A percentile compares a stretch with the other conserved stretches of the same genome.
Evolutionary conservation across 2,329 filamentous ascomycete species (phyloP).

Genomic region (Salinomyces thailandicus): DNA sequence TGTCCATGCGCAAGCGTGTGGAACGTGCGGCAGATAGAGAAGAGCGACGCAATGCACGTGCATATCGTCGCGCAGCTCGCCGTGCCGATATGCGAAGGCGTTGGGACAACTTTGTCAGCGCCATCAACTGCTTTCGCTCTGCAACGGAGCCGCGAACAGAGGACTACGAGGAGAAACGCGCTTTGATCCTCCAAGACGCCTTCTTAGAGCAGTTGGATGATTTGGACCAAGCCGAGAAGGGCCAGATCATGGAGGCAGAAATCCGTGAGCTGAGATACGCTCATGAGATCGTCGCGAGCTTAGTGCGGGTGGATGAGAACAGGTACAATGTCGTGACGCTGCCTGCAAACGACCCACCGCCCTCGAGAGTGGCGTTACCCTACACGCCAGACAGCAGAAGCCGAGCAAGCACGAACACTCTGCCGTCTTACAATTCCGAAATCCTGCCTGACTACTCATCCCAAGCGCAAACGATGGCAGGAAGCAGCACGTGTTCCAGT

Average conservation of each 20-base stretch:
- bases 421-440: constrained; percentile 28
- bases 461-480: constrained; percentile 17
- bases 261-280: constrained; percentile 43
- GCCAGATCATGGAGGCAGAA: constrained; percentile 35
- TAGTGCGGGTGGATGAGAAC: constrained; percentile 19
- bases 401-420: constrained; percentile 22
- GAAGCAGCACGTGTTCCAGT: constrained; percentile 22
- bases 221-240: constrained; percentile 32
- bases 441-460: constrained; percentile 38
- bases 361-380: constrained; percentile 16
- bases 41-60: constrained; percentile 41
- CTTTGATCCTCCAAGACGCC: constrained; percentile 34
- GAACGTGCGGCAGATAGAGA: constrained; percentile 45
- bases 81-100: constrained; percentile 41
- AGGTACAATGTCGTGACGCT: constrained; percentile 22
- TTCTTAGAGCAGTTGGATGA: constrained; percentile 30
- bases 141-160: constrained; percentile 24
- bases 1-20: constrained; percentile 39
- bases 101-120: constrained; percentile 31
- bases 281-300: constrained; percentile 39
- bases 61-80: constrained; percentile 45
- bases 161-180: constrained; percentile 44
- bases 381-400: constrained; percentile 21
- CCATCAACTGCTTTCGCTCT: constrained; percentile 22
- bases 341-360: constrained; percentile 15